A percentile compares a stretch with the other conserved stretches of the same genome.
These are phyloP conservation scores for Chenopodium berlandieri DNA, from an alignment of 148 eudicot genomes.

Conservation along the genomic window DNA sequence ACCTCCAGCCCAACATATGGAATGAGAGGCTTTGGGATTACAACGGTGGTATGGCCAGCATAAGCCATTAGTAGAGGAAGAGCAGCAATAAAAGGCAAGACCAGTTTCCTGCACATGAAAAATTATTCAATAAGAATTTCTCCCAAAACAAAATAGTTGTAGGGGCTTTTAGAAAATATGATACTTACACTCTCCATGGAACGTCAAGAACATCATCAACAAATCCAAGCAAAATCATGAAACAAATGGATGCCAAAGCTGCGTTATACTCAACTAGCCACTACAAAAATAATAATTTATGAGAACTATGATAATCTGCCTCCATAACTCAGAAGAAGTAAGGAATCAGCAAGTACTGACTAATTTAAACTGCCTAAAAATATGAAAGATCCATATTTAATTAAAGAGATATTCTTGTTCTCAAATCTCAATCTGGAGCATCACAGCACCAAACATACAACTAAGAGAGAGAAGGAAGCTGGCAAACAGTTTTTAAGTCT, in stretches of 20 bases:
- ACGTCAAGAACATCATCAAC: conserved; percentile 96
- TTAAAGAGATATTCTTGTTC: background rate
- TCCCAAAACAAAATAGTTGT: background rate
- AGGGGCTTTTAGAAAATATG: conserved; percentile 1
- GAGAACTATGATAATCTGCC: conserved; percentile 2
- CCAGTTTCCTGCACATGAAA: conserved; percentile 67
- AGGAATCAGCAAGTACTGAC: background rate
- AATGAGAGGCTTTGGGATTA: conserved; percentile 87
- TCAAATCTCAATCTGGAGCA: background rate
- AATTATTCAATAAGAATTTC: conserved; percentile 1
- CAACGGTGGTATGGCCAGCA: conserved; percentile 94
- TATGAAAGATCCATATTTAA: background rate
- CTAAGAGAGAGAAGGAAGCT: background rate
- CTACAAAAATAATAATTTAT: conserved; percentile 38
- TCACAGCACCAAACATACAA: background rate
- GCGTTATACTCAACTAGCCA: conserved; percentile 99
- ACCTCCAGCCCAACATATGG: conserved; percentile 70
- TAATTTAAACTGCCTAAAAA: background rate
- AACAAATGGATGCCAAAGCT: conserved; percentile 90
- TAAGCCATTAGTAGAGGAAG: conserved; percentile 97
- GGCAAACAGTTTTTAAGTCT: background rate
- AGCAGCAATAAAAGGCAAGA: conserved; percentile 88
- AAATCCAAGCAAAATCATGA: conserved; percentile 93
- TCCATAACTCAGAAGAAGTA: background rate
- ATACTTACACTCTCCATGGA: conserved; percentile 99